Percentiles rank a stretch among this genome's conserved stretches.
Conservation (phyloP, 2,329 filamentous ascomycete species). For the Aurifilum marmelostoma region DNA sequence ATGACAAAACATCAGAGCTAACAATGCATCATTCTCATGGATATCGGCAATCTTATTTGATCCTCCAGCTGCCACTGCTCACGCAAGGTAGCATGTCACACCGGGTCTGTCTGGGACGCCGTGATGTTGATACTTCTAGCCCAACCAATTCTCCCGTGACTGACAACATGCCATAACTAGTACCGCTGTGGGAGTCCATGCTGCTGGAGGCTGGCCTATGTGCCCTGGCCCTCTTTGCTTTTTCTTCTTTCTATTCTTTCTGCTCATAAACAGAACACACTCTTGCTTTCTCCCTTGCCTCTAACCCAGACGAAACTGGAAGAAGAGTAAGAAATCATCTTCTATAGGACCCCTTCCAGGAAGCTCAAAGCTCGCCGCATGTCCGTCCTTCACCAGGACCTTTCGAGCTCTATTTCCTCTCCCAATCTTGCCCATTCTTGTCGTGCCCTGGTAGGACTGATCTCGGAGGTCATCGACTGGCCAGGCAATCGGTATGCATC, state of each 20-base stretch:
- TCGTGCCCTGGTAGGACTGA: constrained; percentile 22
- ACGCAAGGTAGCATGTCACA: background rate
- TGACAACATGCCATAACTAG: background rate
- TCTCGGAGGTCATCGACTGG: constrained; percentile 31
- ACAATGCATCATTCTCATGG: too few species aligned
- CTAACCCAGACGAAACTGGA: background rate
- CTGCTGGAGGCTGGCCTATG: too few species aligned
- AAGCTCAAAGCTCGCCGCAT: background rate
- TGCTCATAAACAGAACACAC: too few species aligned
- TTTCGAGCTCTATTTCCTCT: background rate
- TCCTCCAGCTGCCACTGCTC: background rate
- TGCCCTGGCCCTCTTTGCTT: too few species aligned
- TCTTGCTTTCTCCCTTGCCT: background rate
- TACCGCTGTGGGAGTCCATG: background rate
- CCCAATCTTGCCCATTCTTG: constrained; percentile 12
- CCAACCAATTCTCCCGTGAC: background rate
- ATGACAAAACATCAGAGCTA: too few species aligned
- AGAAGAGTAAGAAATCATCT: background rate
- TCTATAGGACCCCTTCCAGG: background rate
- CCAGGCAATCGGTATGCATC: constrained; percentile 32
- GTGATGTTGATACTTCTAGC: background rate
- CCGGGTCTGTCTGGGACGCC: background rate
- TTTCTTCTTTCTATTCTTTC: too few species aligned
- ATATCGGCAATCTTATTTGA: background rate
- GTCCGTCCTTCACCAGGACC: background rate